phyloP scores from a whole-genome alignment of 2,329 filamentous ascomycete species.

The Fusarium sp. region DNA sequence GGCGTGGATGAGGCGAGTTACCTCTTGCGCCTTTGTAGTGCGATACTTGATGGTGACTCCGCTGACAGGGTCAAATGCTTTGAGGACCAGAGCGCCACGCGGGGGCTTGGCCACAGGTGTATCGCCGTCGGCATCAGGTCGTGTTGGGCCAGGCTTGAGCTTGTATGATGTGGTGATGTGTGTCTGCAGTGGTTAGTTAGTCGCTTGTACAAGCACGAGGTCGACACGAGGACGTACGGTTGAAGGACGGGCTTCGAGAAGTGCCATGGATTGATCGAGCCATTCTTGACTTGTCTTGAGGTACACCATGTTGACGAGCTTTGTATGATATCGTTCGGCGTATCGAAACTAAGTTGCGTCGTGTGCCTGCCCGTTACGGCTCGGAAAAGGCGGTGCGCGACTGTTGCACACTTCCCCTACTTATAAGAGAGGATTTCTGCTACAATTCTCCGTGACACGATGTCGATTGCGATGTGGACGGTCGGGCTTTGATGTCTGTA shows the following conservation, averaged over 20 bases:
- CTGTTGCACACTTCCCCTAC: not conserved
- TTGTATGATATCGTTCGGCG: not conserved
- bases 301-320: slow-evolving; percentile 70
- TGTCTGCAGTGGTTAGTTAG: slow-evolving; percentile 68
- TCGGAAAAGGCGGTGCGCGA: not conserved
- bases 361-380: slow-evolving; percentile 11
- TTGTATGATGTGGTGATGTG: slow-evolving; percentile 94
- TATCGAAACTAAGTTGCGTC: slow-evolving; percentile 4
- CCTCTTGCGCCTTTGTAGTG: slow-evolving; percentile 91
- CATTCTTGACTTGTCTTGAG: slow-evolving; percentile 88
- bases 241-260: slow-evolving; percentile 86
- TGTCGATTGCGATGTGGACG: not conserved
- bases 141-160: slow-evolving; percentile 61
- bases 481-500: not conserved
- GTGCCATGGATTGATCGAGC: slow-evolving; percentile 86
- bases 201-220: not conserved
- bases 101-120: slow-evolving; percentile 60
- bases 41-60: slow-evolving; percentile 90
- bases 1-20: slow-evolving; percentile 79
- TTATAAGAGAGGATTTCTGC: not conserved
- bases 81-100: slow-evolving; percentile 80
- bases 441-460: not conserved
- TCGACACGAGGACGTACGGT: slow-evolving; percentile 69
- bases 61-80: slow-evolving; percentile 86
- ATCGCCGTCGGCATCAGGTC: slow-evolving; percentile 45